Evolutionary conservation across 2,329 filamentous ascomycete genomes (phyloP).

Genomic region (Chaetomium sp.): DNA sequence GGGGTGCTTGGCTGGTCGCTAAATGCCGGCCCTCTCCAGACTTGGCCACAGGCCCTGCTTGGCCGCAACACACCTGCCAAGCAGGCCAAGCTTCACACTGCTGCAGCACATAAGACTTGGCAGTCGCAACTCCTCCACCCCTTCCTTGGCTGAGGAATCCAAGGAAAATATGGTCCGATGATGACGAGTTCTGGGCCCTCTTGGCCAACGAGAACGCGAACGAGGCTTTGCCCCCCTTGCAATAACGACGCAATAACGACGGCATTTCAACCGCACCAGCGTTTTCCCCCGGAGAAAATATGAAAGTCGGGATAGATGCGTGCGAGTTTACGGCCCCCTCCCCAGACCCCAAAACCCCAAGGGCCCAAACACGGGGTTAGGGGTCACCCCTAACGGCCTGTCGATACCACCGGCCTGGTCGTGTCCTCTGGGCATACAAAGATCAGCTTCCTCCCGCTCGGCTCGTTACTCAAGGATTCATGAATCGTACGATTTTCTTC

Average conservation of each 20-base stretch:
- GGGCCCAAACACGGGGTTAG: conserved; percentile 24
- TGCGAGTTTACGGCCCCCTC: background rate
- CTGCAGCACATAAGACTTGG: conserved; percentile 12
- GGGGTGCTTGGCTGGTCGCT: background rate
- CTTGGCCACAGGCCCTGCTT: conserved; percentile 2
- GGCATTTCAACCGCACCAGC: background rate
- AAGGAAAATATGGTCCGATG: conserved; percentile 4
- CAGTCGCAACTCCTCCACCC: conserved; percentile 18
- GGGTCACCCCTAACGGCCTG: conserved; percentile 4
- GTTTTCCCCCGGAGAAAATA: background rate
- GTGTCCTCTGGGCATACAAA: conserved; percentile 21
- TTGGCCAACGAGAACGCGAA: background rate
- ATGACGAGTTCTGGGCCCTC: background rate
- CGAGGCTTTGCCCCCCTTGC: background rate
- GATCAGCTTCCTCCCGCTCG: conserved; percentile 22
- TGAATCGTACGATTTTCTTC: conserved; percentile 24
- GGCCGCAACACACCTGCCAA: background rate
- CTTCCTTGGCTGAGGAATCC: conserved; percentile 11
- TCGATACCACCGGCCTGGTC: conserved; percentile 14
- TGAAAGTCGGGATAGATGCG: background rate
- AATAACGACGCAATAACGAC: background rate
- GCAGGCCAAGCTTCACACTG: conserved; percentile 12
- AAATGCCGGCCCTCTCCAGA: background rate
- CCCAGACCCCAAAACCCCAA: background rate
- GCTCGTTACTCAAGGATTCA: conserved; percentile 6